These are phyloP conservation scores for Salix koriyanagi DNA, from an alignment of 345 rosid species.

Conservation along the genomic window DNA sequence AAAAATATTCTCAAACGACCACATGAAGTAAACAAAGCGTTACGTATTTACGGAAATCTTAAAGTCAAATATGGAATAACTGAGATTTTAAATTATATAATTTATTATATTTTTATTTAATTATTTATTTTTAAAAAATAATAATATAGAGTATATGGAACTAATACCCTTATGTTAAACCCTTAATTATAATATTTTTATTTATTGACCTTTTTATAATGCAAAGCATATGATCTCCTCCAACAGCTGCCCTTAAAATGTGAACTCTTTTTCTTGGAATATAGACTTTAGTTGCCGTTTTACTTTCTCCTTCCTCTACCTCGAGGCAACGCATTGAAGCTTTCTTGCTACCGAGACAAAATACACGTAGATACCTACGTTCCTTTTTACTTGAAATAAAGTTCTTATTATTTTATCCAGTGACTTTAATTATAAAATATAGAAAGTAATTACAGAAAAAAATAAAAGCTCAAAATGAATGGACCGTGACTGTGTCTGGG, in stretches of 20 bases:
- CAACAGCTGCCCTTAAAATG: background rate
- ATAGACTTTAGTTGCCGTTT: background rate
- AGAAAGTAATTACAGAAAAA: background rate
- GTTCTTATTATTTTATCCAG: background rate
- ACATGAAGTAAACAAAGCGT: too few relatives aligned
- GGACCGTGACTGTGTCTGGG: background rate
- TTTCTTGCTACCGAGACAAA: constrained; percentile 18
- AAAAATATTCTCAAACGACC: too few relatives aligned
- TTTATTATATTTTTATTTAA: too few relatives aligned
- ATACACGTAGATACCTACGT: constrained; percentile 6
- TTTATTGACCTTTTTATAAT: constrained; percentile 2
- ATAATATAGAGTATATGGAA: too few relatives aligned
- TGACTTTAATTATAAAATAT: background rate
- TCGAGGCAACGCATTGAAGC: constrained; percentile 24
- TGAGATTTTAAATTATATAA: too few relatives aligned
- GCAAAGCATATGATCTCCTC: background rate
- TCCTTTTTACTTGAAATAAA: background rate
- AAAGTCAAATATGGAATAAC: too few relatives aligned
- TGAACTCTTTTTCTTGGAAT: background rate
- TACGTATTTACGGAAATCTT: too few relatives aligned
- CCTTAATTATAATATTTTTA: too few relatives aligned
- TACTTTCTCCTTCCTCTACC: background rate
- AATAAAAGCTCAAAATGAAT: background rate
- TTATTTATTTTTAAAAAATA: too few relatives aligned
- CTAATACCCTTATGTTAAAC: too few relatives aligned